phyloP scores from a whole-genome alignment of 2,329 filamentous ascomycete genomes.

The Raffaelea ambrosiae region DNA sequence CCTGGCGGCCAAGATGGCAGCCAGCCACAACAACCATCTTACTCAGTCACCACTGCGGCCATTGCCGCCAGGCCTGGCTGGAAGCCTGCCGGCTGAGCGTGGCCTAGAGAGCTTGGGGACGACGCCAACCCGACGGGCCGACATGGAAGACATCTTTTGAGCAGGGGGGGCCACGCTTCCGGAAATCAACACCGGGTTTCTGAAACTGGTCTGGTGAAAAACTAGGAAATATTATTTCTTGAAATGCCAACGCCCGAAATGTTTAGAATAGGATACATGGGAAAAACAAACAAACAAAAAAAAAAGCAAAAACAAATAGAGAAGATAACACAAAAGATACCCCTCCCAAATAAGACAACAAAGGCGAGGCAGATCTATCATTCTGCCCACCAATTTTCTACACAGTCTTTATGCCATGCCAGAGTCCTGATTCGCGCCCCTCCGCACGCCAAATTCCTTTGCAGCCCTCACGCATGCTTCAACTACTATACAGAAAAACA shows the following conservation, averaged over 20 bases:
- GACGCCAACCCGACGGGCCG: constrained; percentile 26
- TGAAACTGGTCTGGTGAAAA: background rate
- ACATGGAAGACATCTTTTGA: constrained; percentile 18
- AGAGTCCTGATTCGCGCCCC: no score
- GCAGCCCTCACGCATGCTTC: no score
- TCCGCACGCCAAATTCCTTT: no score
- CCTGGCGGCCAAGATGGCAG: constrained; percentile 3
- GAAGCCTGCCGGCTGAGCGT: constrained; percentile 24
- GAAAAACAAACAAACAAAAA: background rate
- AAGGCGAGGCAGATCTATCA: no score
- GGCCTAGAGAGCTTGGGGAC: constrained; percentile 40
- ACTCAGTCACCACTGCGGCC: constrained; percentile 22
- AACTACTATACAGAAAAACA: no score
- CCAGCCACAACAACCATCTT: constrained; percentile 7
- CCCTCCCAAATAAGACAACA: background rate
- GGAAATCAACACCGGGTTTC: no score
- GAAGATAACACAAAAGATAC: background rate
- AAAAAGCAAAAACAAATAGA: background rate
- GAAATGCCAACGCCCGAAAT: constrained; percentile 1
- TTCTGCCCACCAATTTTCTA: no score
- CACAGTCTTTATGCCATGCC: no score
- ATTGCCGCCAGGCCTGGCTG: constrained; percentile 16
- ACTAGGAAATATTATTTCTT: background rate
- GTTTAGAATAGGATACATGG: constrained; percentile 1
- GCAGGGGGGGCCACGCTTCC: no score